phyloP scores from a whole-genome alignment of 345 rosid species.

The Euphorbia pulcherrima region DNA sequence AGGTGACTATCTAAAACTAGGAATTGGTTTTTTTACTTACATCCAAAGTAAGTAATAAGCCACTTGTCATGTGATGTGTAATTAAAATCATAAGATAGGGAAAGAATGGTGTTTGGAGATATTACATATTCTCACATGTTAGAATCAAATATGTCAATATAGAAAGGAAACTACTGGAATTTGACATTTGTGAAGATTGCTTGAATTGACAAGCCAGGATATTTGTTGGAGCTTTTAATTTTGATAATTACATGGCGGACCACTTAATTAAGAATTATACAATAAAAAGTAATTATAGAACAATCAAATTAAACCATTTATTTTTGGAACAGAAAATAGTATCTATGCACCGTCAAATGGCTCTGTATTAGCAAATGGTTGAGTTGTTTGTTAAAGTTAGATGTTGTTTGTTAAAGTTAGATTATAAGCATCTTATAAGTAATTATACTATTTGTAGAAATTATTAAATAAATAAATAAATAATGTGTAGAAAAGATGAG shows the following conservation, averaged over 20 bases:
- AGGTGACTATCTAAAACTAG: not conserved
- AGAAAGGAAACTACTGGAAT: not conserved
- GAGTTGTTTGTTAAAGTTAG: no score
- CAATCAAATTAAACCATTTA: no score
- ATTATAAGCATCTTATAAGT: no score
- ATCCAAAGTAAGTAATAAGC: not conserved
- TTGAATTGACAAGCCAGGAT: not conserved
- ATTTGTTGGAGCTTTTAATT: not conserved
- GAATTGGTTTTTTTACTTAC: not conserved
- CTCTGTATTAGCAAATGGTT: no score
- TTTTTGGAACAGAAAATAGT: not conserved
- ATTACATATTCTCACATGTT: not conserved
- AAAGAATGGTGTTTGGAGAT: not conserved
- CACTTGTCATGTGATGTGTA: not conserved
- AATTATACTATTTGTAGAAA: no score
- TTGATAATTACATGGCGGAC: conserved; percentile 20
- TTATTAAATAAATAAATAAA: no score
- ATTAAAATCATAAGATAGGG: no score
- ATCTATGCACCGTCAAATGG: not conserved
- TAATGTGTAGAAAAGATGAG: no score
- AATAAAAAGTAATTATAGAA: not conserved
- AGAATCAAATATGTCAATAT: not conserved
- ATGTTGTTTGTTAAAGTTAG: no score
- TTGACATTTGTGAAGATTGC: not conserved
- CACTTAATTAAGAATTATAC: not conserved